Evolutionary conservation across 257 asterid genomes (phyloP).

Genomic region (Solanum chmielewskii): DNA sequence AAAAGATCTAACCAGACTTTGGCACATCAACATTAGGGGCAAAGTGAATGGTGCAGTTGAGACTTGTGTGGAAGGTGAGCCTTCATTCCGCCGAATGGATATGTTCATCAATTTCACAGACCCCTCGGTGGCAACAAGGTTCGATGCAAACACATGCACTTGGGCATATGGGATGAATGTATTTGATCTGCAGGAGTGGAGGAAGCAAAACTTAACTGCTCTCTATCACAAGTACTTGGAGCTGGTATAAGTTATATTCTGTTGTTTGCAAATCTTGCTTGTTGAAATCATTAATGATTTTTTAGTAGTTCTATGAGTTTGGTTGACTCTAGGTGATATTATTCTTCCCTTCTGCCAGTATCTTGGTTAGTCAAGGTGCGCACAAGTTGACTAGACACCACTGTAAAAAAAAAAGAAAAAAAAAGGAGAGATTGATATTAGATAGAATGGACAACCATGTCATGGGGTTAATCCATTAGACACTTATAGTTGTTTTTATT

Average conservation of each 20-base stretch:
- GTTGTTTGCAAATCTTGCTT: slow-evolving; percentile 1
- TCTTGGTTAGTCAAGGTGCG: background rate
- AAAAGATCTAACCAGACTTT: slow-evolving; percentile 70
- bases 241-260: slow-evolving; percentile 32
- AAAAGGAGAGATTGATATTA: background rate
- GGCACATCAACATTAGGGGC: slow-evolving; percentile 59
- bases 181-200: slow-evolving; percentile 81
- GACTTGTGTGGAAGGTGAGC: slow-evolving; percentile 59
- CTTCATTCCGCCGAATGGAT: slow-evolving; percentile 74
- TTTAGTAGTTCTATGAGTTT: background rate
- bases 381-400: background rate
- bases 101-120: slow-evolving; percentile 62
- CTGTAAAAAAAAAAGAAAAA: background rate
- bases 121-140: slow-evolving; percentile 38
- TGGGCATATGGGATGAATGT: slow-evolving; percentile 98
- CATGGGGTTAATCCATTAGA: background rate
- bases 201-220: slow-evolving; percentile 44
- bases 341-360: background rate
- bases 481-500: background rate
- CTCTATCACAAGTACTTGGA: slow-evolving; percentile 57
- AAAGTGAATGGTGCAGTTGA: slow-evolving; percentile 84
- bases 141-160: slow-evolving; percentile 59
- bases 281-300: background rate
- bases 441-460: background rate
- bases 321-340: background rate